Percentiles rank a stretch among this genome's conserved stretches.
Conservation (phyloP, 1,284 basidiomycete genomes). For the Trichosporon inkin region DNA sequence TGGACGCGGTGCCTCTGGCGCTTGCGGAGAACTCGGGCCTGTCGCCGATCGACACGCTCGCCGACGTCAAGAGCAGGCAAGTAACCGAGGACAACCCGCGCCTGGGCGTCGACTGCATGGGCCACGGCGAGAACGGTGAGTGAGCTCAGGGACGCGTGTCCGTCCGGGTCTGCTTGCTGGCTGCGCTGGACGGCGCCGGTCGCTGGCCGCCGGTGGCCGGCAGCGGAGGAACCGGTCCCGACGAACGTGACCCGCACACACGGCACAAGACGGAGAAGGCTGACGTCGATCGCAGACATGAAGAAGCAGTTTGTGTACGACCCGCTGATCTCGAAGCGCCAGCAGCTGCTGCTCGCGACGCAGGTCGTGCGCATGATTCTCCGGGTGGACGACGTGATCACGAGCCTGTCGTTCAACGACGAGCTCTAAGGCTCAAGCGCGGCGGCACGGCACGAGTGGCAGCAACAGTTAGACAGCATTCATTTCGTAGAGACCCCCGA, state of each 20-base stretch:
- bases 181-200: no score
- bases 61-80: conserved; percentile 90
- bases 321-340: conserved; percentile 92
- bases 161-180: no score
- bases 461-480: conserved; percentile 7
- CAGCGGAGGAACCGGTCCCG: not conserved
- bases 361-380: conserved; percentile 62
- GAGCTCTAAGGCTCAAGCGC: conserved; percentile 7
- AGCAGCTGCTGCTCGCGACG: conserved; percentile 95
- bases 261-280: not conserved
- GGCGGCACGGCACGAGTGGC: not conserved
- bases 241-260: not conserved
- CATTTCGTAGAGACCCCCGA: conserved; percentile 6
- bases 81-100: conserved; percentile 79
- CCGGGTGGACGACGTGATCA: conserved; percentile 49
- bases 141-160: conserved; percentile 11
- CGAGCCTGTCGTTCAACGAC: conserved; percentile 10
- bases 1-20: conserved; percentile 89
- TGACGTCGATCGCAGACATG: conserved; percentile 66
- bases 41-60: conserved; percentile 91
- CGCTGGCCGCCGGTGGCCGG: not conserved
- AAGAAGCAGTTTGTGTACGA: conserved; percentile 96
- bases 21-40: conserved; percentile 96
- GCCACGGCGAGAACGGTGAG: conserved; percentile 76
- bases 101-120: conserved; percentile 90